Evolutionary conservation across 2,329 filamentous ascomycete genomes (phyloP).

Genomic region (Akanthomyces dipterigenus): DNA sequence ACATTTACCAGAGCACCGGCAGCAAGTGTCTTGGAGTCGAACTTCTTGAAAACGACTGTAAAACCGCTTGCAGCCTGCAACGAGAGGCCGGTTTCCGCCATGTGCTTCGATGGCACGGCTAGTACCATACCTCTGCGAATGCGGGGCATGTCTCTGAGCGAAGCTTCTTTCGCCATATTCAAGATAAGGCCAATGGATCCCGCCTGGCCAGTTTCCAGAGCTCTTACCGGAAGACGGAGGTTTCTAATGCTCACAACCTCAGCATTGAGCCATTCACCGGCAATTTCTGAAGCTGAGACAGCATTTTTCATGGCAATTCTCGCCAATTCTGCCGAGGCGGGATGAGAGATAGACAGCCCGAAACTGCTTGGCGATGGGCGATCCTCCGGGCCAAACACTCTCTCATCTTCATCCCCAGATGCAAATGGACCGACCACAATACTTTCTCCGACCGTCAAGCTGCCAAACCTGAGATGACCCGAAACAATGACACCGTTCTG

Average conservation of each 20-base stretch:
- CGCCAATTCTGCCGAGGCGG: slow-evolving; percentile 45
- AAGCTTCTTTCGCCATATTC: slow-evolving; percentile 23
- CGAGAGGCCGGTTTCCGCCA: slow-evolving; percentile 48
- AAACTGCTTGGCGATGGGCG: slow-evolving; percentile 41
- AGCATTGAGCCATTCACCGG: slow-evolving; percentile 72
- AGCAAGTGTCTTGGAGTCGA: slow-evolving; percentile 55
- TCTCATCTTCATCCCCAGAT: slow-evolving; percentile 42
- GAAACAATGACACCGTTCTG: slow-evolving; percentile 69
- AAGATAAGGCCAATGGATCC: slow-evolving; percentile 78
- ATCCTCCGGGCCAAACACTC: slow-evolving; percentile 35
- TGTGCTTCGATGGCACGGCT: slow-evolving; percentile 52
- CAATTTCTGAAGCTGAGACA: slow-evolving; percentile 43
- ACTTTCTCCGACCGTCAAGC: slow-evolving; percentile 68
- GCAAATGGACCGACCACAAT: slow-evolving; percentile 75
- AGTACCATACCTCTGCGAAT: slow-evolving; percentile 81
- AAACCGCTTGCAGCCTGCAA: slow-evolving; percentile 62
- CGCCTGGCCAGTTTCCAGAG: slow-evolving; percentile 72
- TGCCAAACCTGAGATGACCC: slow-evolving; percentile 75
- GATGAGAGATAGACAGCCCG: slow-evolving; percentile 46
- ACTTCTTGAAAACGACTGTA: slow-evolving; percentile 62
- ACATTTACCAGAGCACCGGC: slow-evolving; percentile 68
- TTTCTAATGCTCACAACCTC: slow-evolving; percentile 83
- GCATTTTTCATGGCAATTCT: slow-evolving; percentile 47
- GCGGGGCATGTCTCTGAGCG: slow-evolving; percentile 27
- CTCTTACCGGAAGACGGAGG: slow-evolving; percentile 72